Percentiles rank a stretch among this genome's conserved stretches.
phyloP scores from a whole-genome alignment of 768 basidiomycete genomes.

The Cystobasidium onofrii region DNA sequence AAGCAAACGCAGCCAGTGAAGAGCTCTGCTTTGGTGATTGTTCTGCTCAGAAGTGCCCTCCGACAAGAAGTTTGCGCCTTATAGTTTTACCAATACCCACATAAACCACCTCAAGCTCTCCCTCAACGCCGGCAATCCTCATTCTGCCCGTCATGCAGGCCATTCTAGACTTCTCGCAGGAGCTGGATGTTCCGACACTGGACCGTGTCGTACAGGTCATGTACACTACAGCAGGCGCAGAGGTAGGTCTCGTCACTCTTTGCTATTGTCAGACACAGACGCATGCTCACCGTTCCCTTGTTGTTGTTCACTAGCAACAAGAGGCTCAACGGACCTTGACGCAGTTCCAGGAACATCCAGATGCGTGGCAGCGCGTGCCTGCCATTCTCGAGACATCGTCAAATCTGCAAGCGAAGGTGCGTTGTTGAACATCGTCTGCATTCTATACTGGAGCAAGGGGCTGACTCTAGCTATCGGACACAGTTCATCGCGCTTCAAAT shows the following conservation, averaged over 20 bases:
- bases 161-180: slow-evolving; percentile 49
- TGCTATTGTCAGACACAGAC: no score
- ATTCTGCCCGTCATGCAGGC: slow-evolving; percentile 28
- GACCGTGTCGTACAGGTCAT: slow-evolving; percentile 90
- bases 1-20: no score
- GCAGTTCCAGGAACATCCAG: slow-evolving; percentile 90
- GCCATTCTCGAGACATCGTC: slow-evolving; percentile 76
- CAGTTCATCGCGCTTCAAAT: slow-evolving; percentile 96
- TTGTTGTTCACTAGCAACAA: slow-evolving; percentile 62
- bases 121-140: background rate
- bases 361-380: slow-evolving; percentile 95
- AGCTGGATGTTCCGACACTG: slow-evolving; percentile 84
- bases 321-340: slow-evolving; percentile 86
- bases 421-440: background rate
- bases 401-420: slow-evolving; percentile 65
- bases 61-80: background rate
- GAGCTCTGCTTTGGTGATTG: background rate
- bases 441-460: background rate
- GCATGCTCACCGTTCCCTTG: background rate
- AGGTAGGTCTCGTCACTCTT: slow-evolving; percentile 51
- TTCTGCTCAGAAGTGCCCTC: background rate
- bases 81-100: background rate
- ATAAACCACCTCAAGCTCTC: background rate
- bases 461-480: slow-evolving; percentile 9
- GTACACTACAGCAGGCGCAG: slow-evolving; percentile 72